phyloP scores from a whole-genome alignment of 169 alveolate species.

The Eimeria necatrix region DNA sequence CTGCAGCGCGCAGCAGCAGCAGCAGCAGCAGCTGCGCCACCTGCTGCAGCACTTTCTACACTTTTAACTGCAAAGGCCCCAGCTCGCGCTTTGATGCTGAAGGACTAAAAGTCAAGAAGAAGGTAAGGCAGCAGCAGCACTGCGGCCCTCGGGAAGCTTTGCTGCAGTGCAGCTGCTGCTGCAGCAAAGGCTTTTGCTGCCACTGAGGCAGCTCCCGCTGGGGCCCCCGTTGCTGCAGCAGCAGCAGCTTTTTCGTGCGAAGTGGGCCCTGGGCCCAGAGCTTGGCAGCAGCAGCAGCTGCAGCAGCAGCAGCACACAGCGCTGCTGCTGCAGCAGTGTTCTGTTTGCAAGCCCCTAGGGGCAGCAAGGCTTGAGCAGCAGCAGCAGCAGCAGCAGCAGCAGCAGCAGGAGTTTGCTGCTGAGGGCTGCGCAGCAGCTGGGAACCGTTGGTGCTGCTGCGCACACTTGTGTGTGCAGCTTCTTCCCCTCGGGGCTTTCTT shows the following conservation, averaged over 20 bases:
- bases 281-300: background rate
- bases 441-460: background rate
- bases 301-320: background rate
- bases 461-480: too few relatives aligned
- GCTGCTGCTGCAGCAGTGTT: background rate
- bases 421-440: background rate
- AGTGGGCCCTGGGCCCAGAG: too few relatives aligned
- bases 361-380: background rate
- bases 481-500: too few relatives aligned
- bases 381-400: slow-evolving; percentile 30
- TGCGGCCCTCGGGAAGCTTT: too few relatives aligned
- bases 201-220: background rate
- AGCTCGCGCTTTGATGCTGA: too few relatives aligned
- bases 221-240: background rate
- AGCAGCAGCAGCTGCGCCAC: too few relatives aligned
- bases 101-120: too few relatives aligned
- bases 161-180: too few relatives aligned
- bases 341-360: background rate
- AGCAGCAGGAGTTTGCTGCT: background rate
- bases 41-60: too few relatives aligned
- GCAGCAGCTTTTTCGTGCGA: background rate
- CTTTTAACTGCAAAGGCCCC: too few relatives aligned
- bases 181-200: background rate
- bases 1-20: too few relatives aligned
- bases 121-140: too few relatives aligned